phyloP scores from a whole-genome alignment of 352 stramenopile species.

The Phytopythium chamaehyphon region DNA sequence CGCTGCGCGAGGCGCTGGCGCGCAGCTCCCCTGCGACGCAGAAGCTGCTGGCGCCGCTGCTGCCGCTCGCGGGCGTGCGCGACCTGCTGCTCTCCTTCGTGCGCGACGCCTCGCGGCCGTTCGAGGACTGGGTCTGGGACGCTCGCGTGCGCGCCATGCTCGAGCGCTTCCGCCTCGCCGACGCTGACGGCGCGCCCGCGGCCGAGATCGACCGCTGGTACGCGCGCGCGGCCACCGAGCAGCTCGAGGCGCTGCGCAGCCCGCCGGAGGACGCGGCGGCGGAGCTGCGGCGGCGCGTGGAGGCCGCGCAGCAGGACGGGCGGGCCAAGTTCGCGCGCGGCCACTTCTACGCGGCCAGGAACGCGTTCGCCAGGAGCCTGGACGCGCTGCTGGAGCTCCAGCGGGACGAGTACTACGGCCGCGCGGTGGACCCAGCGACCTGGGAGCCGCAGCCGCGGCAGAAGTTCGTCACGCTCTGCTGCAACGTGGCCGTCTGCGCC shows the following conservation, averaged over 20 bases:
- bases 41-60: conserved; percentile 47
- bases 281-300: conserved; percentile 31
- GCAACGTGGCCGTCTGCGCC: conserved; percentile 72
- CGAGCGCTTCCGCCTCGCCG: conserved; percentile 27
- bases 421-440: conserved; percentile 19
- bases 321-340: conserved; percentile 62
- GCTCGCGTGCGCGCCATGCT: conserved; percentile 53
- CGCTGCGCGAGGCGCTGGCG: conserved; percentile 36
- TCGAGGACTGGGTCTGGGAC: conserved; percentile 81
- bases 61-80: conserved; percentile 57
- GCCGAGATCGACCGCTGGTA: conserved; percentile 49
- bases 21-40: conserved; percentile 47
- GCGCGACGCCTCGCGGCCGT: conserved; percentile 43
- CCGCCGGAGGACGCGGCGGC: conserved; percentile 9
- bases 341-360: conserved; percentile 62
- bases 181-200: conserved; percentile 15
- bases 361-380: conserved; percentile 58
- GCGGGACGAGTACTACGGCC: conserved; percentile 43
- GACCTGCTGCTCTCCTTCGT: conserved; percentile 72
- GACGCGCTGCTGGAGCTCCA: conserved; percentile 34
- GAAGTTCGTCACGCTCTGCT: conserved; percentile 63
- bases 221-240: conserved; percentile 20
- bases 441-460: conserved; percentile 43
- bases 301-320: conserved; percentile 49
- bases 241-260: conserved; percentile 1